Evolutionary conservation across 805 yeast genomes (phyloP).

Genomic region (Wickerhamomyces alni): DNA sequence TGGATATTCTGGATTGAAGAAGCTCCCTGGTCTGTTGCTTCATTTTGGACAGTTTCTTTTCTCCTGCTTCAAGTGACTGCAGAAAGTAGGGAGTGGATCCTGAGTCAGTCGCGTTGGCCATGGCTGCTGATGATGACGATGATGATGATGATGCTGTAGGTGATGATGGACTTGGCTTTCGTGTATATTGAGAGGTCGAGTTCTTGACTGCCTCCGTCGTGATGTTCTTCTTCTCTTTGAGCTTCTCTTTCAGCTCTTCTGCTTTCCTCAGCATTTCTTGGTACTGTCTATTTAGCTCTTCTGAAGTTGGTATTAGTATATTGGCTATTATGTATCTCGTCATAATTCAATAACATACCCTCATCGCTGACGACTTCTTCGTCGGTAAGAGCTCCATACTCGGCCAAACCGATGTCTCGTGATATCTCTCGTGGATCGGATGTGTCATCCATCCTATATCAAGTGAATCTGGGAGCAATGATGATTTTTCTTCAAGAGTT

Average conservation of each 20-base stretch:
- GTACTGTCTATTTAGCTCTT: conserved; percentile 1
- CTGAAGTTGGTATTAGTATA: no score
- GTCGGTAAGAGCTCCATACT: conserved; percentile 10
- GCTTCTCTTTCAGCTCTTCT: background rate
- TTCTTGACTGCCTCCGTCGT: no score
- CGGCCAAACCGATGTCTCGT: conserved; percentile 1
- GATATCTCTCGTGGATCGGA: conserved; percentile 10
- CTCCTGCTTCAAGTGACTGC: conserved; percentile 23
- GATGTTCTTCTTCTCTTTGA: no score
- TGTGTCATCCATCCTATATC: conserved; percentile 10
- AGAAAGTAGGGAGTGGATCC: conserved; percentile 27
- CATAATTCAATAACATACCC: background rate
- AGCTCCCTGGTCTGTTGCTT: conserved; percentile 20
- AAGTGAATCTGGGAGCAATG: no score
- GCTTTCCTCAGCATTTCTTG: background rate
- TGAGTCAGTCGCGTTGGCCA: no score
- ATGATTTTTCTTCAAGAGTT: no score
- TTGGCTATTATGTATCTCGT: no score
- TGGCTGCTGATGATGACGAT: background rate
- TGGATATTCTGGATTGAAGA: conserved; percentile 31
- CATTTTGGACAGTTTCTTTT: conserved; percentile 20
- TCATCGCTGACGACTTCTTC: conserved; percentile 1
- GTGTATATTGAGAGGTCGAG: no score
- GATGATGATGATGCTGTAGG: no score
- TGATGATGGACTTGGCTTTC: background rate